These are phyloP conservation scores for Aspergillus cejpii DNA, from an alignment of 2,329 filamentous ascomycete species.

Conservation along the genomic window DNA sequence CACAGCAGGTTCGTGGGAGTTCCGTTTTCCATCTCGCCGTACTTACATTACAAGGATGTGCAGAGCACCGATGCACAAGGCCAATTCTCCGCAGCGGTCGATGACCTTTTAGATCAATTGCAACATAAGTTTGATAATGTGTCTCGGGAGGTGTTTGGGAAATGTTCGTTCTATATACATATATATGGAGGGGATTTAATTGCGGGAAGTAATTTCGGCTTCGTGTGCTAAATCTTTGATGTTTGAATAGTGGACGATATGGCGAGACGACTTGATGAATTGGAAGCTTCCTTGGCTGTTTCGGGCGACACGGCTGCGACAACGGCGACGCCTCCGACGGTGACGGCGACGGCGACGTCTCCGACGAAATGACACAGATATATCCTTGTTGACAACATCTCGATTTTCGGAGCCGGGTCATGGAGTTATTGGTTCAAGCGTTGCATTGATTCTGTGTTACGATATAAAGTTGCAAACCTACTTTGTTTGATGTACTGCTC, in stretches of 20 bases:
- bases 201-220: too few species aligned
- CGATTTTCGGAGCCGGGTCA: too few species aligned
- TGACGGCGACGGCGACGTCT: slow-evolving; percentile 12
- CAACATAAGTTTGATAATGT: slow-evolving; percentile 79
- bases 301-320: slow-evolving; percentile 37
- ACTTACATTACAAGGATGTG: too few species aligned
- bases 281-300: slow-evolving; percentile 65
- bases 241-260: slow-evolving; percentile 75
- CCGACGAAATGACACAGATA: slow-evolving; percentile 11
- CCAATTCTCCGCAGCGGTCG: slow-evolving; percentile 65
- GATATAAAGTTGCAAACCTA: background rate
- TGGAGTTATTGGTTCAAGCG: slow-evolving; percentile 7
- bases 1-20: slow-evolving; percentile 17
- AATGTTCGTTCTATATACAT: slow-evolving; percentile 74
- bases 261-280: slow-evolving; percentile 73
- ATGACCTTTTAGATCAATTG: slow-evolving; percentile 77
- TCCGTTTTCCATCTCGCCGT: too few species aligned
- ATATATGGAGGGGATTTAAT: too few species aligned
- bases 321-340: slow-evolving; percentile 13
- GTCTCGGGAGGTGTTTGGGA: slow-evolving; percentile 79
- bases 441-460: background rate
- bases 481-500: background rate
- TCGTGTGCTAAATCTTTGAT: background rate
- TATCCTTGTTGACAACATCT: background rate
- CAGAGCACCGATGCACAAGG: slow-evolving; percentile 40